Evolutionary conservation across 2,329 filamentous ascomycete species (phyloP).

Genomic region (Talaromyces sp.): DNA sequence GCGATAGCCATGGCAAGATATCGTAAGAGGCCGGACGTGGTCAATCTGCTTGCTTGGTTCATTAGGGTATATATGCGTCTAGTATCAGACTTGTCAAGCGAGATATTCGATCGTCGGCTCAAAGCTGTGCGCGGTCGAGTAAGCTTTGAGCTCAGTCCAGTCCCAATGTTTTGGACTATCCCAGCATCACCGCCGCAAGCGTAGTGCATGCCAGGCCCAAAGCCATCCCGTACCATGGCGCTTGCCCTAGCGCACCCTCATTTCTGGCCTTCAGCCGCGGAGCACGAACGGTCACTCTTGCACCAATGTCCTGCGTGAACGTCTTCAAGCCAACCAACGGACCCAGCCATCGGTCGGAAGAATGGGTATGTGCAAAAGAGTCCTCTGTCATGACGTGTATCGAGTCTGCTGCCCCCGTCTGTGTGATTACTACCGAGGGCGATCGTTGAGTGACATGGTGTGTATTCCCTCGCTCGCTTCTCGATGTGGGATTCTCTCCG

Average conservation of each 20-base stretch:
- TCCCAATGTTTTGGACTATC: conserved; percentile 22
- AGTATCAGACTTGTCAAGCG: background rate
- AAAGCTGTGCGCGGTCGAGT: background rate
- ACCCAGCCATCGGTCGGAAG: conserved; percentile 29
- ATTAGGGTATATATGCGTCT: conserved; percentile 1
- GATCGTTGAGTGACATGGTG: background rate
- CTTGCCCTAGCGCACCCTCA: conserved; percentile 38
- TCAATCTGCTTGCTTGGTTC: background rate
- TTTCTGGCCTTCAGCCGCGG: conserved; percentile 28
- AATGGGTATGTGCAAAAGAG: background rate
- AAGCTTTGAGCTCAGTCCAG: background rate
- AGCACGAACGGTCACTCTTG: conserved; percentile 24
- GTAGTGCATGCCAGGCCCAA: conserved; percentile 40
- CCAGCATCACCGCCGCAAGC: conserved; percentile 38
- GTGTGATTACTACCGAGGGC: background rate
- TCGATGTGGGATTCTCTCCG: conserved; percentile 8
- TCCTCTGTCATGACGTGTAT: conserved; percentile 2
- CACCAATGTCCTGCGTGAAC: conserved; percentile 22
- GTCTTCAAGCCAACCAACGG: conserved; percentile 31
- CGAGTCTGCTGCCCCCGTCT: background rate
- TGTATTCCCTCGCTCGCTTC: conserved; percentile 8
- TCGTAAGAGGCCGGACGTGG: background rate
- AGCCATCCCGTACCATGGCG: conserved; percentile 42
- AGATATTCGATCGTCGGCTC: background rate
- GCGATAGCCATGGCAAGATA: background rate